Evolutionary conservation across 1,284 basidiomycete genomes (phyloP), one percentile per base, ranked within the genome.

Genomic region (Tilletia indica): DNA sequence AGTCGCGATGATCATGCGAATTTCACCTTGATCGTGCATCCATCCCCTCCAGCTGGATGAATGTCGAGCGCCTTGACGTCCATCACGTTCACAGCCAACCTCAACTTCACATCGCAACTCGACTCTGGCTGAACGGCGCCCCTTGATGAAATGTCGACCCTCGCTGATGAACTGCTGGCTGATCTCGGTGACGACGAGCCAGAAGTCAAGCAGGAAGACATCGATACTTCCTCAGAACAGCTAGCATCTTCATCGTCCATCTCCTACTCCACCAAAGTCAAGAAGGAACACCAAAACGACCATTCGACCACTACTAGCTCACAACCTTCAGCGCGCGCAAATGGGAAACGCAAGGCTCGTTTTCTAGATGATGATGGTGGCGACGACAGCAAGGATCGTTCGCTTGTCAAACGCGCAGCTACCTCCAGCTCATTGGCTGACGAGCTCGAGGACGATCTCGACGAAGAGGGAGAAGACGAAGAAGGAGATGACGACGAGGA

Each of bases 151-250:
- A 85, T 85, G 83, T 74, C 83, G 3, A 79, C 79, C 69, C 89
- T 94, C 47, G 93, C 92, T 47, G 91, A 95, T 85, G 93, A 95
- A 85, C 89, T 95, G 47, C 87, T 95, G 36, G 92, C 92, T 56
- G 93, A 96, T 84, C 89, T 95, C 36, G 85, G 84, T 64, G 82
- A 79, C 2, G 85, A 84, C 36, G 80, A 74, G 47, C 68, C 39
- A 3, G 68, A 73, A 16, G 87, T 89, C 67, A 87, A 87, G 54
- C 82, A 82, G n/a, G 81, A 87, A 54, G 83, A 85, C 3, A 4
- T 12, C 16, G 36, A 38, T 3, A 14, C 31, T 39, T 42, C 61
- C 31, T 16, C 25, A 31, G 25, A 31, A 31, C 25, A 31, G 25
- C 25, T 31, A 31, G 25, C 25, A 31, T 31, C 25, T 31, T 31